Evolutionary conservation across 306 rosid species (phyloP), one percentile per base, ranked within the genome.

Genomic region (Trichosanthes truncata): DNA sequence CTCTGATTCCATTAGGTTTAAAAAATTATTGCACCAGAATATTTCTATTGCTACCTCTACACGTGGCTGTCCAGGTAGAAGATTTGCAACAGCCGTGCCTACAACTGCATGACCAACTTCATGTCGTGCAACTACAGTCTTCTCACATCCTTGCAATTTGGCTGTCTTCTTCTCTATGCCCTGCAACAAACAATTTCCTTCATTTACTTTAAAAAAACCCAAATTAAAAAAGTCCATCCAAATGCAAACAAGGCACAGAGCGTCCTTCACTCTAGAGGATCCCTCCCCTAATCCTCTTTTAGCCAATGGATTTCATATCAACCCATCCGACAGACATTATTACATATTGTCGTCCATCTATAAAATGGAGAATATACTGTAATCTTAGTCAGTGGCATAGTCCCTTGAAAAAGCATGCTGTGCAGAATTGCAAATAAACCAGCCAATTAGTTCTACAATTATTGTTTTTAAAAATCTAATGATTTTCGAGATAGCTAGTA

Each of bases 71-170:
- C 97, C 97, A 80, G 93, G 74, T 83, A 95, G 90, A 85, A 95
- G 97, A 85, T 77, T 91, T 49, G 97, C 97, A 84, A 95, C 95
- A 49, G 99, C 97, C 80, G 99, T 95, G 68, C 99, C 97, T 40
- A 95, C 97, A 56, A 95, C 97, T 36, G 99, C 99, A 89, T 95
- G 99, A 78, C 99, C 99, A 82, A 92, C 99, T 88, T 95, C 99
- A 82, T 95, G 99, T 31, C 99, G 91, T 63, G 99, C 99, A 83
- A 95, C 99, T 45, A 93, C 99, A 87, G 85, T 93, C 81, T 93
- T 95, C 89, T 95, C 99, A 83, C 84, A 78, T 80, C 99, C 99
- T 88, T 88, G 87, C 87, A 95, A 88, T 88, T 89, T 95, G 82
- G 96, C 90, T 38, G 93, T 93, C 91, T 95, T 95, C 90, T 95